Evolutionary conservation across 176 grass and related monocot species (phyloP).

Genomic region (Hordeum marinum): DNA sequence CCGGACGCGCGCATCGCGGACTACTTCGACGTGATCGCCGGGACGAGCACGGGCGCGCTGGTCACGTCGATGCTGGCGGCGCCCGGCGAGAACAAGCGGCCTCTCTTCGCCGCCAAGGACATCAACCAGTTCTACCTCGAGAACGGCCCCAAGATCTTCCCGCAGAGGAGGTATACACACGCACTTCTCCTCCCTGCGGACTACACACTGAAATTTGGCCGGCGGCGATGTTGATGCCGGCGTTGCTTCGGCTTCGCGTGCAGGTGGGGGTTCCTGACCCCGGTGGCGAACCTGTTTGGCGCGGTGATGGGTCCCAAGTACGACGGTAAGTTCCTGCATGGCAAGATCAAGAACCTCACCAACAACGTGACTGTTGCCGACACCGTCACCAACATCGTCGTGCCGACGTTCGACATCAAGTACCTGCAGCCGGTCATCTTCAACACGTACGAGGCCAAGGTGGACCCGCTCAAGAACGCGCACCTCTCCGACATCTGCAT

Average conservation of each 20-base stretch:
- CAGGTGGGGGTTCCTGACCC: conserved; percentile 15
- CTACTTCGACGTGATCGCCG: conserved; percentile 82
- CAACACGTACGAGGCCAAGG: conserved; percentile 47
- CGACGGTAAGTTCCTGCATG: conserved; percentile 47
- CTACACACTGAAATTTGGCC: background rate
- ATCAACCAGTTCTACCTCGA: conserved; percentile 54
- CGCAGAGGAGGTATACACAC: conserved; percentile 22
- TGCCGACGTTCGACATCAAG: conserved; percentile 61
- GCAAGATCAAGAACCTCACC: conserved; percentile 37
- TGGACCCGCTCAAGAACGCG: conserved; percentile 33
- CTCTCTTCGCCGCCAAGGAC: conserved; percentile 50
- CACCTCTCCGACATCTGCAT: conserved; percentile 72
- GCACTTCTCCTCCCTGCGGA: background rate
- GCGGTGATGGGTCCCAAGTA: conserved; percentile 33
- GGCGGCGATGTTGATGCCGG: background rate
- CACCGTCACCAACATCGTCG: conserved; percentile 50
- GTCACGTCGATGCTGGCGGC: conserved; percentile 57
- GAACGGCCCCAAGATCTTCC: conserved; percentile 60
- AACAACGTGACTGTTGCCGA: conserved; percentile 23
- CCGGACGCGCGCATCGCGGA: conserved; percentile 42
- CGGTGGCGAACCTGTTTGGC: background rate
- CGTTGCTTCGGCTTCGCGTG: background rate
- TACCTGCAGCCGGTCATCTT: conserved; percentile 52
- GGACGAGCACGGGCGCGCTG: conserved; percentile 63
- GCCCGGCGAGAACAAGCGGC: conserved; percentile 38